These are phyloP conservation scores for Heimioporus sp. DNA, from an alignment of 768 basidiomycete species.

Conservation along the genomic window DNA sequence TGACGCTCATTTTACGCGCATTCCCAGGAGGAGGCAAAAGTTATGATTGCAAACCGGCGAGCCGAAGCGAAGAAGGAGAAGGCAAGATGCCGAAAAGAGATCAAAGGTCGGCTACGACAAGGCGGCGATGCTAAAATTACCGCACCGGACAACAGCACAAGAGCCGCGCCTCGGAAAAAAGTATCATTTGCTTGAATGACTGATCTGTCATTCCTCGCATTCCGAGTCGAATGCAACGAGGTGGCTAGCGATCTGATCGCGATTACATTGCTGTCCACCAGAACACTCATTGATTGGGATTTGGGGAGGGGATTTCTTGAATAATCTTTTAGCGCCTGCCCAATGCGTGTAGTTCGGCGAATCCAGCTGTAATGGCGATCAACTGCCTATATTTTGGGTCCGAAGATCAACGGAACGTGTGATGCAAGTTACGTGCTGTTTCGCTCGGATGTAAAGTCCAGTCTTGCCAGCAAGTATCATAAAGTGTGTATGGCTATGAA, in stretches of 20 bases:
- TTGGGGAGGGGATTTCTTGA: constrained; percentile 15
- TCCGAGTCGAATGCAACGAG: constrained; percentile 11
- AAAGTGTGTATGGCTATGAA: too few relatives aligned
- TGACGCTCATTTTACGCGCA: constrained; percentile 10
- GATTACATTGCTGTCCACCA: constrained; percentile 10
- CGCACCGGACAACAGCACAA: constrained; percentile 6
- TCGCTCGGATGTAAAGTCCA: not conserved
- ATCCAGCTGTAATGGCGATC: constrained; percentile 18
- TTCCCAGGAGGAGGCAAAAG: constrained; percentile 43
- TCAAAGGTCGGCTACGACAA: constrained; percentile 11
- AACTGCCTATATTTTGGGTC: constrained; percentile 11
- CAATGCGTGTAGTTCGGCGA: constrained; percentile 18
- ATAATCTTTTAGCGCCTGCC: constrained; percentile 8
- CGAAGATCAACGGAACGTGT: constrained; percentile 13
- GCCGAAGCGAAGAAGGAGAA: constrained; percentile 41
- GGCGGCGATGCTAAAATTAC: constrained; percentile 9
- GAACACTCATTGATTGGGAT: not conserved
- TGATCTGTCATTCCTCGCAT: constrained; percentile 17
- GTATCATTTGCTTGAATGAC: constrained; percentile 30
- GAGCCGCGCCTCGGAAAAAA: constrained; percentile 30
- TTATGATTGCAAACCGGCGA: constrained; percentile 35
- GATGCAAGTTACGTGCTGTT: not conserved
- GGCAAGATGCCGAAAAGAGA: constrained; percentile 30
- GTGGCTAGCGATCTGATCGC: constrained; percentile 26
- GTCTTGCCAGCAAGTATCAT: not conserved